Percentiles rank a stretch among this genome's conserved stretches.
These are phyloP conservation scores for Verticillium zaregamsianum DNA, from an alignment of 2,329 filamentous ascomycete species.

Conservation along the genomic window DNA sequence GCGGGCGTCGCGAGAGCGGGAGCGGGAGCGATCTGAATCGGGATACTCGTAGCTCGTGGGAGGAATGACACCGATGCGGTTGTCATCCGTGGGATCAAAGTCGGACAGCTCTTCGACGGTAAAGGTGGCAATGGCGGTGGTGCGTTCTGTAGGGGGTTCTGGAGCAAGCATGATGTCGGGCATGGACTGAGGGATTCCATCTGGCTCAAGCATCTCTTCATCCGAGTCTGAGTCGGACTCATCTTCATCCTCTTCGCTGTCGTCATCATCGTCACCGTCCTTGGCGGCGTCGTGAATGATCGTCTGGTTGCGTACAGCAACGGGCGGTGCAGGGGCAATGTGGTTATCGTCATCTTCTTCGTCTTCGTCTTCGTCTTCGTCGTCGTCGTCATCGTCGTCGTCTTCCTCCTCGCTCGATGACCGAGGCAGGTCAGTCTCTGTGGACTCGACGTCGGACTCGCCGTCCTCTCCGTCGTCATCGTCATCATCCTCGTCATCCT, in stretches of 20 bases:
- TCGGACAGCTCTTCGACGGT: conserved; percentile 40
- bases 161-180: not conserved
- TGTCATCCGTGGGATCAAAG: conserved; percentile 40
- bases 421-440: not conserved
- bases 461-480: conserved; percentile 5
- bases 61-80: conserved; percentile 35
- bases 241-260: conserved; percentile 5
- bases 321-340: not conserved
- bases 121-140: conserved; percentile 19
- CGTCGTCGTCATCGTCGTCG: conserved; percentile 4
- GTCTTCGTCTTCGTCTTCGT: conserved; percentile 6
- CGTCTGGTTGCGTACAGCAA: not conserved
- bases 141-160: not conserved
- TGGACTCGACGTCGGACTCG: conserved; percentile 5
- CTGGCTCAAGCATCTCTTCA: conserved; percentile 6
- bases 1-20: conserved; percentile 23
- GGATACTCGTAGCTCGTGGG: conserved; percentile 44
- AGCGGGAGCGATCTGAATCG: conserved; percentile 35
- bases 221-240: conserved; percentile 14
- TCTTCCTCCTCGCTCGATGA: conserved; percentile 3
- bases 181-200: conserved; percentile 10
- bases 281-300: not conserved
- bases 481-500: conserved; percentile 17
- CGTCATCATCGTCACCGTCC: conserved; percentile 6
- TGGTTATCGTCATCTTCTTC: conserved; percentile 2